A percentile compares a stretch with the other conserved stretches of the same genome.
These are phyloP conservation scores for Populus hybrid DNA, from an alignment of 441 rosid genomes.

Conservation along the genomic window DNA sequence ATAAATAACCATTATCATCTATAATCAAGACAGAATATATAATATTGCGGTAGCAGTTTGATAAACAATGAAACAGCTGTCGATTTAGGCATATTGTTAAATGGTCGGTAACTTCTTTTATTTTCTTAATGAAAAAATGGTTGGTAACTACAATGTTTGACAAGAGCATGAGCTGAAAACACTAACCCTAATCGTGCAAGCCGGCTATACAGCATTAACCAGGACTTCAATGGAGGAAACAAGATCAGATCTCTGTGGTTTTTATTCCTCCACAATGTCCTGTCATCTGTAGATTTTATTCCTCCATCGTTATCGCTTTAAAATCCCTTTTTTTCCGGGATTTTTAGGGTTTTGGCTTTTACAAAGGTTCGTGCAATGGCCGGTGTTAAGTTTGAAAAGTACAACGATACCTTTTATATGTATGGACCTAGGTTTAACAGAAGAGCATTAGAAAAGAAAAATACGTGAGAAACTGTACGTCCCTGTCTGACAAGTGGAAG, in stretches of 20 bases:
- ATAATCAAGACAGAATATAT: not conserved
- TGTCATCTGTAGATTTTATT: slow-evolving; percentile 28
- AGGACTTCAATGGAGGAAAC: slow-evolving; percentile 13
- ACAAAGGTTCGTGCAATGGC: slow-evolving; percentile 39
- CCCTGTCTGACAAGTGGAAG: slow-evolving; percentile 25
- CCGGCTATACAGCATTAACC: slow-evolving; percentile 6
- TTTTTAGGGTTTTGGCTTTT: not conserved
- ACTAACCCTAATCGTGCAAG: slow-evolving; percentile 5
- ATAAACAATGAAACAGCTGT: slow-evolving; percentile 20
- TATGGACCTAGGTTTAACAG: not conserved
- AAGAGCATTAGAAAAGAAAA: not conserved
- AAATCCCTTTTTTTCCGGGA: not conserved
- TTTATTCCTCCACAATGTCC: not conserved
- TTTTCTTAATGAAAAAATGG: not conserved
- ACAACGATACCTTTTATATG: not conserved
- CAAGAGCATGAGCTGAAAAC: not conserved
- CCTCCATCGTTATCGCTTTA: not conserved
- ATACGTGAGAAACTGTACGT: not conserved
- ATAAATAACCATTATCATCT: not conserved
- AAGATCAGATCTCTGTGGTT: slow-evolving; percentile 27
- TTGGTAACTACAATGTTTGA: not conserved
- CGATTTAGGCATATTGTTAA: not conserved
- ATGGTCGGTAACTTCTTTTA: not conserved
- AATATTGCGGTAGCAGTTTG: not conserved
- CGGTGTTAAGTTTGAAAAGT: slow-evolving; percentile 24